Conservation (phyloP, 2,329 filamentous ascomycete genomes). For the Pseudocercospora fijiensis region DNA sequence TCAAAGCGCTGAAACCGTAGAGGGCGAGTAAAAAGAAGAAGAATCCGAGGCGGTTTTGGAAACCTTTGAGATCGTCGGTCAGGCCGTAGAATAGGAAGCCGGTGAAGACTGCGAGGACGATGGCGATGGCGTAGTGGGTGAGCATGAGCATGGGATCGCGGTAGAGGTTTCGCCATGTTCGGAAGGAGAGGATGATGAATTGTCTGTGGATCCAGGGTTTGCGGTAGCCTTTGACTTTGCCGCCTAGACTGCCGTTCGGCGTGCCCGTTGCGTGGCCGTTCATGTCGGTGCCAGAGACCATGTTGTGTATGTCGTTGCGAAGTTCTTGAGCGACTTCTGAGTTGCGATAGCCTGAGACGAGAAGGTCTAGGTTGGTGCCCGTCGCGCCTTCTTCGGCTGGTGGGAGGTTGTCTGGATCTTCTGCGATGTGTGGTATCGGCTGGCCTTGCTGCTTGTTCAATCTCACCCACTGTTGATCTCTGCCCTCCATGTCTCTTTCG, state of each 20-base stretch:
- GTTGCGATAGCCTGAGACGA: slow-evolving; percentile 71
- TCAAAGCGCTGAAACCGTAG: slow-evolving; percentile 95
- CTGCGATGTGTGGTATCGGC: slow-evolving; percentile 56
- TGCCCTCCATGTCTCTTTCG: slow-evolving; percentile 39
- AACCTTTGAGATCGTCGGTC: slow-evolving; percentile 92
- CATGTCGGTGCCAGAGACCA: slow-evolving; percentile 64
- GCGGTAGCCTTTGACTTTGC: slow-evolving; percentile 70
- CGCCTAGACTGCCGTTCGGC: slow-evolving; percentile 51
- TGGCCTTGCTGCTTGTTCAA: slow-evolving; percentile 53
- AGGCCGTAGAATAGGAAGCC: slow-evolving; percentile 95
- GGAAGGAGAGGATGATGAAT: slow-evolving; percentile 82
- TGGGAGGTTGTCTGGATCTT: slow-evolving; percentile 47
- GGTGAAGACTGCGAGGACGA: slow-evolving; percentile 87
- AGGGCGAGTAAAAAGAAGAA: slow-evolving; percentile 97
- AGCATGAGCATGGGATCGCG: slow-evolving; percentile 98
- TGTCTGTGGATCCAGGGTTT: slow-evolving; percentile 78
- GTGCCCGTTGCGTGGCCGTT: slow-evolving; percentile 59
- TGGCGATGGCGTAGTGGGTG: slow-evolving; percentile 96
- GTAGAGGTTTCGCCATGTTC: slow-evolving; percentile 97
- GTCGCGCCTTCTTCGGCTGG: slow-evolving; percentile 45
- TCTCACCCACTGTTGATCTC: slow-evolving; percentile 60
- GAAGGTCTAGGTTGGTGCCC: slow-evolving; percentile 77
- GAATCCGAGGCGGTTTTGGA: slow-evolving; percentile 93
- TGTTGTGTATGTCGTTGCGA: slow-evolving; percentile 73
- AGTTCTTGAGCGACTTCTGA: slow-evolving; percentile 76